phyloP scores from a whole-genome alignment of 768 basidiomycete species.

The Lactarius hengduanensis region DNA sequence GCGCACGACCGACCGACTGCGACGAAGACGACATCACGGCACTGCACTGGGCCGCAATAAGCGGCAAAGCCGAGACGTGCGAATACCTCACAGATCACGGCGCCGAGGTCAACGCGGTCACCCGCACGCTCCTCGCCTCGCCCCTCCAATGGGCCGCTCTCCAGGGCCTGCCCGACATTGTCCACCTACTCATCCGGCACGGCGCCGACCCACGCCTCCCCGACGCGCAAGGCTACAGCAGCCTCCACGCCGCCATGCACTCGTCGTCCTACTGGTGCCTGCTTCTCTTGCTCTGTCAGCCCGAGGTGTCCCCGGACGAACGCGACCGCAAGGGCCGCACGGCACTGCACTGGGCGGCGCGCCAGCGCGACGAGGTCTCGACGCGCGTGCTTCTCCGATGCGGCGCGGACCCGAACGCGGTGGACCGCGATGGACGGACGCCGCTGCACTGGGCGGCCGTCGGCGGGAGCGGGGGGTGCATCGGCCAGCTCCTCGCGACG shows the following conservation, averaged over 20 bases:
- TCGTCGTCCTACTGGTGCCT: slow-evolving; percentile 91
- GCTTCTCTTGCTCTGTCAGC: slow-evolving; percentile 86
- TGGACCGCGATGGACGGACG: slow-evolving; percentile 76
- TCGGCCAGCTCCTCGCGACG: slow-evolving; percentile 77
- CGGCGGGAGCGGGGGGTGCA: slow-evolving; percentile 79
- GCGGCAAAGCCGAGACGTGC: slow-evolving; percentile 84
- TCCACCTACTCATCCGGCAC: slow-evolving; percentile 85
- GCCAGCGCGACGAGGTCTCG: slow-evolving; percentile 93
- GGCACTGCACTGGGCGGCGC: slow-evolving; percentile 95
- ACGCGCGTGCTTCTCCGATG: slow-evolving; percentile 86
- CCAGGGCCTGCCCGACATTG: slow-evolving; percentile 93
- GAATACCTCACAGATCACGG: slow-evolving; percentile 84
- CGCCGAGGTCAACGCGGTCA: slow-evolving; percentile 88
- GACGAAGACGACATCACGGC: slow-evolving; percentile 93
- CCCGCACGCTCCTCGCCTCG: slow-evolving; percentile 88
- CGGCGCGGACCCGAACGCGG: slow-evolving; percentile 72
- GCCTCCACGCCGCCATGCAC: slow-evolving; percentile 90
- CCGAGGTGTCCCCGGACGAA: slow-evolving; percentile 77
- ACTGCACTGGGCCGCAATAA: slow-evolving; percentile 96
- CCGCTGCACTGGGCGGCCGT: slow-evolving; percentile 97
- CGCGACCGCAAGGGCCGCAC: slow-evolving; percentile 90
- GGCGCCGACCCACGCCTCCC: slow-evolving; percentile 87
- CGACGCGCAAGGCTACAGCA: slow-evolving; percentile 93
- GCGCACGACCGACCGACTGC: slow-evolving; percentile 66
- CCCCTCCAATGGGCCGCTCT: slow-evolving; percentile 98